Percentiles rank a stretch among this genome's conserved stretches.
Evolutionary conservation across 257 asterid species (phyloP).

Genomic region (Datura wrightii): DNA sequence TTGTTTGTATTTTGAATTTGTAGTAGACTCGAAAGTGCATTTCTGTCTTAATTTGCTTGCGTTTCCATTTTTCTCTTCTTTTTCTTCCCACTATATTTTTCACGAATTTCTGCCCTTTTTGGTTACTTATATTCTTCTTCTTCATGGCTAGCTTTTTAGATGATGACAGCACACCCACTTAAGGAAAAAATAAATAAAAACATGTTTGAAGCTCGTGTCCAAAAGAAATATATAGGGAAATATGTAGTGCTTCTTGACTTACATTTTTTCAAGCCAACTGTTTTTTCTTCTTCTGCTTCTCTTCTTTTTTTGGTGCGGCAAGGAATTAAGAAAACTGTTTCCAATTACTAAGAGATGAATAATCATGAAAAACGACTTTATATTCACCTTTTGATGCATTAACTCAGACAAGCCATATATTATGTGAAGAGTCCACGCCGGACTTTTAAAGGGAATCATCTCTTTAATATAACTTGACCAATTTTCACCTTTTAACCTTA

Average conservation of each 20-base stretch:
- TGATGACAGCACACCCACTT: slow-evolving; percentile 31
- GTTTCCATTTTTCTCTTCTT: background rate
- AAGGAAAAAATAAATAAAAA: slow-evolving; percentile 24
- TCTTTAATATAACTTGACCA: too few relatives aligned
- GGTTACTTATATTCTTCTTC: slow-evolving; percentile 8
- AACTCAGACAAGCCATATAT: background rate
- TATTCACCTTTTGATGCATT: background rate
- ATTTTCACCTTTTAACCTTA: too few relatives aligned
- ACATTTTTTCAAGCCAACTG: background rate
- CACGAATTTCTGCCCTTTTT: background rate
- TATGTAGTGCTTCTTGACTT: background rate
- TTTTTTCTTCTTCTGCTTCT: background rate
- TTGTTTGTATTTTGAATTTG: slow-evolving; percentile 34
- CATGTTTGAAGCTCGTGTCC: slow-evolving; percentile 30
- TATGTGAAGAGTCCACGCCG: too few relatives aligned
- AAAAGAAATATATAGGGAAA: background rate
- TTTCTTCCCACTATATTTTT: background rate
- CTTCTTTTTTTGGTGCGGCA: background rate
- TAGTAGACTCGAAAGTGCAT: slow-evolving; percentile 38
- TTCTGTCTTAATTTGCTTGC: slow-evolving; percentile 39
- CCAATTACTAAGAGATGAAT: background rate
- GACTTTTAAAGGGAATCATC: too few relatives aligned
- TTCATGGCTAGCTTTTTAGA: slow-evolving; percentile 18
- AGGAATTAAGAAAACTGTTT: background rate
- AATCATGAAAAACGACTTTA: background rate